Base-by-base conservation (phyloP, 306 rosid species). In the Dalbergia oliveri region DNA sequence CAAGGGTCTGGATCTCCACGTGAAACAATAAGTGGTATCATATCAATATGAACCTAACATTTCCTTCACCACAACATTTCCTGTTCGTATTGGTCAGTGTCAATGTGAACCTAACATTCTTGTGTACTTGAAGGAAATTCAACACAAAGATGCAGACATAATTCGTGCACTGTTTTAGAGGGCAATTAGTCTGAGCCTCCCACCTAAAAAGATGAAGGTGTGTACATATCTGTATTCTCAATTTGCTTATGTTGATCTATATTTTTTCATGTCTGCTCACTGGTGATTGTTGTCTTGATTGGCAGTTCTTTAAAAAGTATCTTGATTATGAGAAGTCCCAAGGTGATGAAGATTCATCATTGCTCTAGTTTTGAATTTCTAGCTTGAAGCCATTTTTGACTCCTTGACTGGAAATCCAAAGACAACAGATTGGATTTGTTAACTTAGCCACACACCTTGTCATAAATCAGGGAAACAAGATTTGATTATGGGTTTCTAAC, bases 151-250 rank as follows among this genome's bases (percentile, higher is more conserved):
- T 65, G 50, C 76, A 14, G 97, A 91, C 78, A 39, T 93, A 77
- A 93, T 90, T 16, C 98, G 83, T 31, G 91, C 98, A 15, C 88
- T 95, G 69, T 95, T 95, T 81, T 97, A 95, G 86, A 89, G 98
- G 83, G 98, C 99, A 59, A 82, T 82, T 73, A 90, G 93, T 89
- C 82, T 95, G 85, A 90, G 94, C 82, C 97, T 95, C 60, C 91
- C 93, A 14, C 88, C 97, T 8, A 95, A 93, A 80, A 95, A 89
- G 88, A 95, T 95, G 93, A 93, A 93, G 84, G 99, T 94, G 47
- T 4, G 89, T 76, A 60, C 66, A 13, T 8, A 9, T 77, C 56
- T 15, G 9, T 51, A 34, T 23, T 51, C 13, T 57, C 18, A 19
- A 44, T 54, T 79, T 72, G 59, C 68, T 59, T 19, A 47, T 75